Evolutionary conservation across 805 yeast species (phyloP), one percentile per base, ranked within the genome.

Genomic region (Cyberlindnera petersonii): DNA sequence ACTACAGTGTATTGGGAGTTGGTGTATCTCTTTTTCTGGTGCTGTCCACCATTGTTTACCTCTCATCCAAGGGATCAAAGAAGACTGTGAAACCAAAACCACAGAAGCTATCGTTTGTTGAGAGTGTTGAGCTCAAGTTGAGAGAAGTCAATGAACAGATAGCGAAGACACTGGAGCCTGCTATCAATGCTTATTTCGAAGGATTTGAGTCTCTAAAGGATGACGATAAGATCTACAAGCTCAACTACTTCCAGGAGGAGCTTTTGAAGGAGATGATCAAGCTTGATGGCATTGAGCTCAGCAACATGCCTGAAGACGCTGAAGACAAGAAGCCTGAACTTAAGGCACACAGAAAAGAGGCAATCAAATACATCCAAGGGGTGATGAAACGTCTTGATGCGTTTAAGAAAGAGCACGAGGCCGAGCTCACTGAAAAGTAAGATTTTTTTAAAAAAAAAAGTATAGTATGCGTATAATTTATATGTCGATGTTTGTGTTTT

Each of bases 211-310:
- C 19, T 8, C n/a, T 42, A 18, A 42, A 38, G 13, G 22, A n/a
- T 3, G 54, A 53, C 4, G 57, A 55, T 23, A 33, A 22, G 39
- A 44, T 60, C 42, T 81, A 76, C 56, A 72, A 74, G 52, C 71
- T 67, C 49, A 71, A 73, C 37, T 83, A 69, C 55, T 77, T 68
- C 56, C 82, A 79, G 50, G 94, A 84, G 58, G 72, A 73, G 69
- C 61, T 84, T 30, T 64, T 84, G 57, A 82, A 82, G 55, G 69
- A 80, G 46, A 59, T 83, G 48, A 70, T 84, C 69, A 75, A 71
- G 44, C 64, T 85, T 39, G 94, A 85, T 51, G 79, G 74, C 3
- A 66, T 85, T 24, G 83, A 80, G 44, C 49, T 46, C 29, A 24
- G 39, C 10, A 40, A 51, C 5, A 50, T 47, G 23, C 23, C 59